Base-by-base conservation (phyloP, 75 land plant species). In the Chamaecyparis obtusa region DNA sequence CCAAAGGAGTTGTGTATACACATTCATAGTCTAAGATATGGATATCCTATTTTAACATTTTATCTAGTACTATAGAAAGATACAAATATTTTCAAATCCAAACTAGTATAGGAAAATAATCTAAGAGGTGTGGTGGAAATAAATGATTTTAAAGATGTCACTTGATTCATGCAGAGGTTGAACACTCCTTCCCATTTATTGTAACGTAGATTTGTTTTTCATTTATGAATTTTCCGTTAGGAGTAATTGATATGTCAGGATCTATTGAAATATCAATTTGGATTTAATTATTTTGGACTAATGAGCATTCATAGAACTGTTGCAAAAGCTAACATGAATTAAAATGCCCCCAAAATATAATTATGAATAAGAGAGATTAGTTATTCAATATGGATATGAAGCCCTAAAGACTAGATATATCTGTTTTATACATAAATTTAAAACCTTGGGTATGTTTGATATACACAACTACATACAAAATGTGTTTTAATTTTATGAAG, bases 1-100 rank as follows among this genome's bases (percentile, higher is more conserved):
- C 88, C 80, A 88, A 91, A 90, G 54, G 90, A 88, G 87, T 93
- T 97, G 74, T 89, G 96, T 32, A 90, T 96, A 14, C 93, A 95
- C 0, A 91, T 97, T 69, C 95, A 93, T 55, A 92, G 88, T 87
- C 86, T 97, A 69, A 92, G 96, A 98, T 97, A 92, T 83, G 91
- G 87, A 44, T 35, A 69, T 30, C 72, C 33, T 88, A 30, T 39
- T 39, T 39, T 39, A 39, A 39, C 41, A 21, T 43, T 48, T 16
- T 80, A 21, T 80, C 21, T 27, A 80, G 49, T 80, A 44, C 27
- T 2, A 72, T 30, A 32, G 8, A 32, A 30, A 72, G 9, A 72
- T 11, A 32, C 6, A 60, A 0, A 21, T 72, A 19, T 69, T 69
- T 32, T 32, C 9, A 30, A 19, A 72, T 32, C 35, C 35, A 72